Evolutionary conservation across 2,329 filamentous ascomycete species (phyloP).

Genomic region (Xylaria sp.): DNA sequence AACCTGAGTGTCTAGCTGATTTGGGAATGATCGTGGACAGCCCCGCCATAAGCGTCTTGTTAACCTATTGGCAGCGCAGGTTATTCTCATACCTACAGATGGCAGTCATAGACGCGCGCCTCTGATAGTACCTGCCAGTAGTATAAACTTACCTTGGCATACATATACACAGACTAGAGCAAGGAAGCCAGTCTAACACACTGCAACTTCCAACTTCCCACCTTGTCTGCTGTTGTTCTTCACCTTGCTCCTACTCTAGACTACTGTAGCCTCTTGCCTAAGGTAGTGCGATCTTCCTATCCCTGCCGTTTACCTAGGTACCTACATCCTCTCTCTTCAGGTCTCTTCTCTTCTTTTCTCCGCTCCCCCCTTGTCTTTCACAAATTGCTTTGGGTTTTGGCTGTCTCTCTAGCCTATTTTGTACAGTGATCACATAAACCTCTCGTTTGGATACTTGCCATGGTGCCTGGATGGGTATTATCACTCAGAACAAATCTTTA

Average conservation of each 20-base stretch:
- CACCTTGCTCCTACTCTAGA: not conserved
- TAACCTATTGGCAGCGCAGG: conserved; percentile 17
- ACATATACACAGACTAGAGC: not conserved
- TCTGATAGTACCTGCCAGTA: conserved; percentile 16
- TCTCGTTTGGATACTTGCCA: too few relatives aligned
- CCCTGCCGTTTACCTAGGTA: not conserved
- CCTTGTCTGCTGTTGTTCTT: conserved; percentile 28
- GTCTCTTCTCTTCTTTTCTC: not conserved
- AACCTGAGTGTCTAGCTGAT: conserved; percentile 11
- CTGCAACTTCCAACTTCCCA: not conserved
- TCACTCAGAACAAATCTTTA: too few relatives aligned
- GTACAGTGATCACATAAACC: too few relatives aligned
- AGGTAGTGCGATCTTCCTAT: not conserved
- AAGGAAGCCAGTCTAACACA: not conserved
- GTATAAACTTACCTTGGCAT: not conserved
- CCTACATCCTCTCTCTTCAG: not conserved
- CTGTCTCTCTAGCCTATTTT: not conserved
- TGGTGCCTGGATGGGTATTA: too few relatives aligned
- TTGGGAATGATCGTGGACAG: conserved; percentile 17
- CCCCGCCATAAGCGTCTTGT: conserved; percentile 13
- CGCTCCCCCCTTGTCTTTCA: not conserved
- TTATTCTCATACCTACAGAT: conserved; percentile 6
- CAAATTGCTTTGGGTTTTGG: too few relatives aligned
- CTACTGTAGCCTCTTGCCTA: not conserved
- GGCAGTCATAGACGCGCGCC: conserved; percentile 37